These are phyloP conservation scores for Circinella umbellata DNA, from an alignment of 371 early-diverging fungal genomes.

Conservation along the genomic window DNA sequence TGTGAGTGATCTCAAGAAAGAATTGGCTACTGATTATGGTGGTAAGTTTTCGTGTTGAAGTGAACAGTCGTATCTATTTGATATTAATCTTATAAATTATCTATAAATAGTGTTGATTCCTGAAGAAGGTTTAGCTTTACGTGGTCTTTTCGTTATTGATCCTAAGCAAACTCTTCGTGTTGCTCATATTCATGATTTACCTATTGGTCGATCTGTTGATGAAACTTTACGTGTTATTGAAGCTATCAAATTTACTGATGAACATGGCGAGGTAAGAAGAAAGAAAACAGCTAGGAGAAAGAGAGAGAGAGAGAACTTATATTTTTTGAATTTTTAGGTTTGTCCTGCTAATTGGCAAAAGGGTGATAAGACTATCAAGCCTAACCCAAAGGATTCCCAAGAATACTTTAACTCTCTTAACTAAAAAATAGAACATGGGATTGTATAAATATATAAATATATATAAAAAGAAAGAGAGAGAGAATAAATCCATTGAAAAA, in stretches of 20 bases:
- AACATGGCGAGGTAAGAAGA: slow-evolving; percentile 72
- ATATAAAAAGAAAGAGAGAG: too few relatives aligned
- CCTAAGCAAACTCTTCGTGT: slow-evolving; percentile 81
- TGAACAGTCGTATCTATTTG: background rate
- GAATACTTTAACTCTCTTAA: slow-evolving; percentile 67
- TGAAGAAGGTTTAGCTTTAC: slow-evolving; percentile 62
- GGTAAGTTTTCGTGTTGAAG: slow-evolving; percentile 61
- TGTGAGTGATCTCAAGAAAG: slow-evolving; percentile 85
- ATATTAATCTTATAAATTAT: background rate
- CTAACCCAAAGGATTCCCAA: slow-evolving; percentile 74
- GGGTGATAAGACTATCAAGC: slow-evolving; percentile 72
- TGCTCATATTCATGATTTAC: slow-evolving; percentile 69
- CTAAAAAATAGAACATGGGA: background rate
- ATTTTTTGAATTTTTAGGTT: slow-evolving; percentile 25
- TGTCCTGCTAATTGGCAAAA: slow-evolving; percentile 91
- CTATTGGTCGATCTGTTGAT: slow-evolving; percentile 94
- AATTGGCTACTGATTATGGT: slow-evolving; percentile 83
- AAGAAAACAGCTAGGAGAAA: background rate
- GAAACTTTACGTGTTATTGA: slow-evolving; percentile 95
- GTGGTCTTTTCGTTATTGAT: slow-evolving; percentile 95
- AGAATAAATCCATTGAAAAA: too few relatives aligned
- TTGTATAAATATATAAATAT: too few relatives aligned
- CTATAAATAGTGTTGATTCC: slow-evolving; percentile 65
- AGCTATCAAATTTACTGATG: slow-evolving; percentile 94
- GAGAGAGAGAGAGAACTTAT: too few relatives aligned